Evolutionary conservation across 148 eudicot species (phyloP).

Genomic region (Linanthus parryae): DNA sequence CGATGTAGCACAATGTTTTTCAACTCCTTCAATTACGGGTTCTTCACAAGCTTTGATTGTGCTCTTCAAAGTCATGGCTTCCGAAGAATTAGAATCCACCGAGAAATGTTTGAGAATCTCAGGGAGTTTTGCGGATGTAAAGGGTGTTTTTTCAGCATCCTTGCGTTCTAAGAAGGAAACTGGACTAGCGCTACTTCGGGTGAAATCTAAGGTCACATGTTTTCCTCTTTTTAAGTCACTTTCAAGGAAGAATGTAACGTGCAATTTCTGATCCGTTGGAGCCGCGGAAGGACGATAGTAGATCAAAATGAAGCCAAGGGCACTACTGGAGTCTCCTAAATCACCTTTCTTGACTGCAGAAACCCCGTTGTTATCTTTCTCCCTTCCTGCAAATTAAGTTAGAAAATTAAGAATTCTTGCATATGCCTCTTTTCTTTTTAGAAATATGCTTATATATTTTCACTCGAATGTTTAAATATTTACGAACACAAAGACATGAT

Average conservation of each 20-base stretch:
- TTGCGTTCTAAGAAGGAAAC: slow-evolving; percentile 13
- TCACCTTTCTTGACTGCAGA: too few species aligned
- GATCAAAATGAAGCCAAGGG: too few species aligned
- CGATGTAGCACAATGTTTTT: slow-evolving; percentile 23
- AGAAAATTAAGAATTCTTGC: too few species aligned
- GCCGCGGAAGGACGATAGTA: too few species aligned
- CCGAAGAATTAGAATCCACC: slow-evolving; percentile 10
- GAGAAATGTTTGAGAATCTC: slow-evolving; percentile 8
- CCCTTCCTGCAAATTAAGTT: too few species aligned
- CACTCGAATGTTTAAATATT: too few species aligned
- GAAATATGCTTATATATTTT: too few species aligned
- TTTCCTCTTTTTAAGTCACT: slow-evolving; percentile 4
- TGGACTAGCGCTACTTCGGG: background rate
- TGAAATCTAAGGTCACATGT: slow-evolving; percentile 11
- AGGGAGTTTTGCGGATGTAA: slow-evolving; percentile 9
- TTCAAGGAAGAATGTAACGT: slow-evolving; percentile 13
- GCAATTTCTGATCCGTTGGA: background rate
- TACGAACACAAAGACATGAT: too few species aligned
- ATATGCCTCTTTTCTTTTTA: too few species aligned
- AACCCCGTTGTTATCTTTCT: background rate
- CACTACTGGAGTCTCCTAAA: too few species aligned
- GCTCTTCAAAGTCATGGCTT: slow-evolving; percentile 6
- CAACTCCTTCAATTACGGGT: slow-evolving; percentile 11
- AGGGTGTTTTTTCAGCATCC: slow-evolving; percentile 10
- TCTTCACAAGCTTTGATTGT: slow-evolving; percentile 21